Conservation (phyloP, 306 rosid genomes). For the Lagenaria siceraria region DNA sequence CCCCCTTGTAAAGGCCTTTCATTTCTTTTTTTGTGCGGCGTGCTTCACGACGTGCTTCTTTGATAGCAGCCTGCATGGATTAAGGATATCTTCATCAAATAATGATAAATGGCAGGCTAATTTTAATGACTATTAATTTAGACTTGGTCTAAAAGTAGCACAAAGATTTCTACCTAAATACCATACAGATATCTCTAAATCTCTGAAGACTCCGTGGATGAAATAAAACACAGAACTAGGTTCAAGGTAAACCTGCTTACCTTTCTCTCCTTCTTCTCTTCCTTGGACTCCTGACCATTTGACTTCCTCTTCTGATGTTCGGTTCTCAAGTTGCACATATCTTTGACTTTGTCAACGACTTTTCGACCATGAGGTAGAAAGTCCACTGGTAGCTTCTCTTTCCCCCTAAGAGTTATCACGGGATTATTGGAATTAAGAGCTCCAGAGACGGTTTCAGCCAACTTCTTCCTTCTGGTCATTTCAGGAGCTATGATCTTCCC, state of each 20-base stretch:
- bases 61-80: constrained; percentile 52
- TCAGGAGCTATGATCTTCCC: constrained; percentile 61
- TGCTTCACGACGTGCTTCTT: constrained; percentile 75
- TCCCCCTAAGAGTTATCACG: constrained; percentile 61
- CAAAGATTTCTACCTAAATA: neutral
- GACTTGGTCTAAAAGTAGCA: neutral
- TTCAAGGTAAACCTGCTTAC: constrained; percentile 19
- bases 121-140: neutral
- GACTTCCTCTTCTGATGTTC: constrained; percentile 56
- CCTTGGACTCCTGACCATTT: constrained; percentile 66
- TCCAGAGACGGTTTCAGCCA: constrained; percentile 48
- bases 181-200: neutral
- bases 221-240: neutral
- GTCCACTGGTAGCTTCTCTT: constrained; percentile 64
- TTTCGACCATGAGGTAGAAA: constrained; percentile 52
- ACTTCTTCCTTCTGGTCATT: constrained; percentile 50
- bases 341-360: constrained; percentile 37
- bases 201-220: neutral
- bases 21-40: constrained; percentile 66
- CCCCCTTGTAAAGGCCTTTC: constrained; percentile 65
- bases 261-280: constrained; percentile 88
- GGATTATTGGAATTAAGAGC: constrained; percentile 36
- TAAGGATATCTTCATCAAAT: neutral
- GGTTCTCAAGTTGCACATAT: constrained; percentile 19
- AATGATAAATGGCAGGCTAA: neutral